Evolutionary conservation across 2,329 filamentous ascomycete species (phyloP).

Genomic region (Ophiostoma sp.): DNA sequence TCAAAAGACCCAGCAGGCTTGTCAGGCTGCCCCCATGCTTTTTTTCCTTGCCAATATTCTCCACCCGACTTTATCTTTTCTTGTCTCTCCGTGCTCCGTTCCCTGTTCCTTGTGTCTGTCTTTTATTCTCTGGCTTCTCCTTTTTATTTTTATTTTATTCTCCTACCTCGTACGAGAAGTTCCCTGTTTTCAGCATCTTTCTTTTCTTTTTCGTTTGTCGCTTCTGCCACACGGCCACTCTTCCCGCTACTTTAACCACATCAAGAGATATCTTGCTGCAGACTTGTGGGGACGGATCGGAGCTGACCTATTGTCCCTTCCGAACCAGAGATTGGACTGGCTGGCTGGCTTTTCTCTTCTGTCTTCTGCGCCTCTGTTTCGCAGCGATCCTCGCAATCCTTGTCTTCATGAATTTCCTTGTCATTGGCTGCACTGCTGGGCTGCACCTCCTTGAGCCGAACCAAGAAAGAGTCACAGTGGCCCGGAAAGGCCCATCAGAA

Average conservation of each 20-base stretch:
- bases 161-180: background rate
- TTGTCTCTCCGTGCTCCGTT: background rate
- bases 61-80: background rate
- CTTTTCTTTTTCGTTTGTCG: background rate
- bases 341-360: background rate
- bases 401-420: background rate
- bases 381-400: background rate
- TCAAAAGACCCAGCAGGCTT: background rate
- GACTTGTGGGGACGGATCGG: background rate
- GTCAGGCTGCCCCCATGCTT: background rate
- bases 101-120: background rate
- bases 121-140: background rate
- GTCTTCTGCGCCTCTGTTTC: background rate
- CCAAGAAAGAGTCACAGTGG: background rate
- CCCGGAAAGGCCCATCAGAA: background rate
- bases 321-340: background rate
- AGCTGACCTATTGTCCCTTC: background rate
- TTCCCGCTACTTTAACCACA: background rate
- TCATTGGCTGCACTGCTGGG: background rate
- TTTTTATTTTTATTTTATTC: background rate
- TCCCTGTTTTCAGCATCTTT: background rate
- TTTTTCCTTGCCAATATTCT: background rate
- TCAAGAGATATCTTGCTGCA: background rate
- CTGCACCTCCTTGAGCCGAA: background rate
- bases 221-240: background rate